Evolutionary conservation across 805 yeast genomes (phyloP), one percentile per base, ranked within the genome.

Genomic region (Metschnikowia picachoensis): DNA sequence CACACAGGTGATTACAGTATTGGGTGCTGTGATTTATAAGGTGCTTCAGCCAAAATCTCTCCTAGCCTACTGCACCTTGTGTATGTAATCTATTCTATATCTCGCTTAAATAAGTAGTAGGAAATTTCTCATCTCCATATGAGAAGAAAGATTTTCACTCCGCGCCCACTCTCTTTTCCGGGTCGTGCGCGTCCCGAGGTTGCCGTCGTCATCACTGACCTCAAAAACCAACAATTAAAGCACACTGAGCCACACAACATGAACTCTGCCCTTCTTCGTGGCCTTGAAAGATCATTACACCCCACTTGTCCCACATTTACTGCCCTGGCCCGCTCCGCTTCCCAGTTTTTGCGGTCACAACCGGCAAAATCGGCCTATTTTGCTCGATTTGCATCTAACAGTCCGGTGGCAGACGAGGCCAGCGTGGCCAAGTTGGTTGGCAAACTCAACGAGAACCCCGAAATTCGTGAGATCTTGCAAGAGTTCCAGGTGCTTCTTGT

Each of bases 401-500:
- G 51, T 17, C 40, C 45, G 3, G 32, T 31, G 17, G 47, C 40
- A 10, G 50, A 43, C 11, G 50, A 44, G 34, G 42, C 44, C 30
- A 39, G 53, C 37, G 51, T 60, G n/a, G 55, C 57, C 48, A 51
- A 43, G 48, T 52, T 57, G 35, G 43, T 53, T 28, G 38, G 49
- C 36, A 51, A 54, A 38, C 52, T 58, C 47, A 45, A 53, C 35
- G 47, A 46, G 30, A 49, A 53, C 55, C 74, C 74, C 2, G 68
- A 68, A 48, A 60, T 71, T 37, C 47, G 56, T 32, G 46, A 56
- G 25, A 46, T 64, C 13, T 56, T 69, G 38, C 52, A 58, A 10
- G 62, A 67, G 28, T 67, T 71, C 43, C 71, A 67, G 49, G 45
- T 40, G 10, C 50, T 64, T 20, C 59, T 71, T 39, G 52, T 54